These are phyloP conservation scores for Aspergillus candidus DNA, from an alignment of 2,329 filamentous ascomycete species.

Conservation along the genomic window DNA sequence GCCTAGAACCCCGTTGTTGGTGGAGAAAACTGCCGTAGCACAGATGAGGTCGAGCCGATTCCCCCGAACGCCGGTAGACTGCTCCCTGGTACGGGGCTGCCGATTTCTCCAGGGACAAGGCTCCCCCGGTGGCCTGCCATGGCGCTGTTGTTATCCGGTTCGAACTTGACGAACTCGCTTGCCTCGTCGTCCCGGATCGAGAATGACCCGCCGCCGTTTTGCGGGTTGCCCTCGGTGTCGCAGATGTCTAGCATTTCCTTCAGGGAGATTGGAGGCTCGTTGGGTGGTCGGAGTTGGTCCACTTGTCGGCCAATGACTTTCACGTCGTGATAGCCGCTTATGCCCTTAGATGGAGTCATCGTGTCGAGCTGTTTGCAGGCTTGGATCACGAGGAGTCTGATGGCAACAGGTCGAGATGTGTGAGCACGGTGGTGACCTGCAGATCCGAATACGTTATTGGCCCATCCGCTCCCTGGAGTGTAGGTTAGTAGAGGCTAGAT, in stretches of 20 bases:
- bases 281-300: constrained; percentile 56
- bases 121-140: constrained; percentile 38
- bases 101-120: constrained; percentile 59
- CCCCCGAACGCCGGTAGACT: constrained; percentile 35
- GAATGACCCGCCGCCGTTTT: constrained; percentile 89
- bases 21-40: constrained; percentile 34
- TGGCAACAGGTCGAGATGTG: constrained; percentile 60
- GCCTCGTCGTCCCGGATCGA: constrained; percentile 54
- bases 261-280: constrained; percentile 51
- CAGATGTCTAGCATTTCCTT: constrained; percentile 75
- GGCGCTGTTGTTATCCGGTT: constrained; percentile 47
- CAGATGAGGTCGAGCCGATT: constrained; percentile 26
- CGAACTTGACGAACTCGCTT: constrained; percentile 42
- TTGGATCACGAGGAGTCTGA: constrained; percentile 69
- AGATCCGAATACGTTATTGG: constrained; percentile 46
- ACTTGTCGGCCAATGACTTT: constrained; percentile 58
- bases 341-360: constrained; percentile 35
- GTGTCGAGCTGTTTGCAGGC: constrained; percentile 63
- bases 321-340: constrained; percentile 65
- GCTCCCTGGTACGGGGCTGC: constrained; percentile 55
- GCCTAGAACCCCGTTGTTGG: constrained; percentile 32
- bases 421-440: constrained; percentile 43
- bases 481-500: constrained; percentile 12
- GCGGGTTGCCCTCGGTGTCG: constrained; percentile 79
- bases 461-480: constrained; percentile 40